Base-by-base conservation (phyloP, 768 basidiomycete genomes). In the Sarcomyxa edulis region DNA sequence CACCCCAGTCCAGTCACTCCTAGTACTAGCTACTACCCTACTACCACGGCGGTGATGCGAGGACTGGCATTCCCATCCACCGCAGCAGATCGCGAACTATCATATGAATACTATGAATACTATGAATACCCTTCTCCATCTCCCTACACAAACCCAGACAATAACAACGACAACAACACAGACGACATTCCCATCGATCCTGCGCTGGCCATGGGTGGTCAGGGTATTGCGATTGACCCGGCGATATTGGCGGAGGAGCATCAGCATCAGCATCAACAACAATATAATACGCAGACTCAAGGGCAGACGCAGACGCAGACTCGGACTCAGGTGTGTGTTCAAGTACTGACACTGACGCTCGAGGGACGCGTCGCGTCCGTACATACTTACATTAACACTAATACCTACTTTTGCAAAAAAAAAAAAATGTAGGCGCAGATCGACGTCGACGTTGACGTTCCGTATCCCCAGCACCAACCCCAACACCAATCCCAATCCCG, bases 171-270 rank as follows among this genome's bases (percentile, higher is more conserved):
- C 56, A 71, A 68, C 66, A 69, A 65, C 62, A 61, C 58, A 56
- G 71, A 77, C 66, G 72, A 76, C 61, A 82, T 88, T 59, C 83
- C 84, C 48, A 87, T 88, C 68, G 85, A 89, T 76, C 86, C 86
- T 51, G 79, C 76, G 28, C 76, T 87, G 47, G 30, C 25, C 18
- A 19, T 43, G 18, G 72, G 62, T 33, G 70, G 56, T 23, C 58
- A 67, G n/a, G 69, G 55, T 25, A 58, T 68, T 15, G 53, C 66
- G 45, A 73, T 79, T 47, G 78, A 78, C 65, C 75, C 76, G 19
- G 64, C 65, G 42, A 60, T 78, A 37, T 59, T 72, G 46, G 46
- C 48, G 18, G 56, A 55, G 39, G 45, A 45, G 50, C 37, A 39
- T 9, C 50, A 50, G 32, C 52, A 3, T 15, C 31, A 31, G 18